A percentile compares a stretch with the other conserved stretches of the same genome.
These are phyloP conservation scores for Triangularia setosa DNA, from an alignment of 2,329 filamentous ascomycete species.

Conservation along the genomic window DNA sequence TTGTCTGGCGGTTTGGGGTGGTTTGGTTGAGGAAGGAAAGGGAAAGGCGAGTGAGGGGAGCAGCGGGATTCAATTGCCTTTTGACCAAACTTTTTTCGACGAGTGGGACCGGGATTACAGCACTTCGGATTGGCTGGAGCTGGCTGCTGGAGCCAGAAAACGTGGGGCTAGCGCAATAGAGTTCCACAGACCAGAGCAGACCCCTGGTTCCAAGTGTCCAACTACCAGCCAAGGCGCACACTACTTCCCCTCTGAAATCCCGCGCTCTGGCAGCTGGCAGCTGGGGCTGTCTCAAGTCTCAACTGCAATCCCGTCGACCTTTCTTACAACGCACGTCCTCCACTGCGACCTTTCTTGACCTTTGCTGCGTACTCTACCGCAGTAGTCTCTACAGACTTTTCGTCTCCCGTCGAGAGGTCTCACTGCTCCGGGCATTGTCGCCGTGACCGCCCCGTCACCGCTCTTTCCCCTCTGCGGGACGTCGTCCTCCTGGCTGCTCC, in stretches of 20 bases:
- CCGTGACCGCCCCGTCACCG: slow-evolving; percentile 23
- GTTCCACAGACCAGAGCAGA: not conserved
- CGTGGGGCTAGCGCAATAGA: slow-evolving; percentile 16
- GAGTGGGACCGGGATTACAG: slow-evolving; percentile 16
- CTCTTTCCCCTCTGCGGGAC: slow-evolving; percentile 19
- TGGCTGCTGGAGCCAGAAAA: slow-evolving; percentile 18
- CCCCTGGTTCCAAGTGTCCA: slow-evolving; percentile 8
- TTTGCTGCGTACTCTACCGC: not conserved
- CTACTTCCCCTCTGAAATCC: not conserved
- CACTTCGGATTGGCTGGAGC: slow-evolving; percentile 6
- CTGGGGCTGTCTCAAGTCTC: not conserved
- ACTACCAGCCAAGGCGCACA: not conserved
- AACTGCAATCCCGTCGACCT: no score
- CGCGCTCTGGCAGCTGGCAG: slow-evolving; percentile 6
- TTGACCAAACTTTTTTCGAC: slow-evolving; percentile 31
- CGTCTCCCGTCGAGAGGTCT: not conserved
- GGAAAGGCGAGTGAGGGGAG: slow-evolving; percentile 30
- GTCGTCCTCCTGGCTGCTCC: not conserved
- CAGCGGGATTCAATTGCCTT: slow-evolving; percentile 29
- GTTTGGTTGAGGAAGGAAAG: slow-evolving; percentile 33
- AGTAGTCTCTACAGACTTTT: not conserved
- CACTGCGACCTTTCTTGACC: not conserved
- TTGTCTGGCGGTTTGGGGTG: slow-evolving; percentile 51
- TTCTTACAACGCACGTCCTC: no score
- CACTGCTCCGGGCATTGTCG: not conserved